Conservation (phyloP, 257 asterid species). For the Lycium ferocissimum region DNA sequence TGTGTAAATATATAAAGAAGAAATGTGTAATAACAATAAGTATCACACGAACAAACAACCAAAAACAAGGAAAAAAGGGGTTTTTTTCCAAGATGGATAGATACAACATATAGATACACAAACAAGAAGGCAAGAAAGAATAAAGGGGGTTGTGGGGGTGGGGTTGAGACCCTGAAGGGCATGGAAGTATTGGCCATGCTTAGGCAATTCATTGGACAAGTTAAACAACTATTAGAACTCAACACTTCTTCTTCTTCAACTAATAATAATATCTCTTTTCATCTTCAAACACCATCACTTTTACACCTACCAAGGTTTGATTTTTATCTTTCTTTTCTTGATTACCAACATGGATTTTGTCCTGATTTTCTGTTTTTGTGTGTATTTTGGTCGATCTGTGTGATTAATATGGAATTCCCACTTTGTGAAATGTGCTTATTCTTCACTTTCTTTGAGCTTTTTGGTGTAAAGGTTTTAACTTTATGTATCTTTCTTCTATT, state of each 20-base stretch:
- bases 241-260: conserved; percentile 44
- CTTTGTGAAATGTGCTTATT: neutral
- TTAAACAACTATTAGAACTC: conserved; percentile 70
- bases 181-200: conserved; percentile 78
- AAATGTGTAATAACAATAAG: conserved; percentile 1
- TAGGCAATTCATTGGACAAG: conserved; percentile 90
- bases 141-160: conserved; percentile 28
- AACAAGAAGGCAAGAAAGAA: conserved; percentile 30
- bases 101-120: conserved; percentile 36
- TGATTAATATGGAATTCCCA: conserved; percentile 7
- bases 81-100: neutral
- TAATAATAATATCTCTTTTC: conserved; percentile 41
- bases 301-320: conserved; percentile 56
- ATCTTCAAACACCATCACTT: conserved; percentile 52
- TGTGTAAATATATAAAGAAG: conserved; percentile 45
- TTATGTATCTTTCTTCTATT: neutral
- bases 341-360: conserved; percentile 3
- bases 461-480: neutral
- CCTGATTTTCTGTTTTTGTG: neutral
- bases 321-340: neutral
- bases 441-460: neutral
- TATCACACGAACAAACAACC: conserved; percentile 38
- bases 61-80: neutral
- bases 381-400: conserved; percentile 19
- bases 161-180: conserved; percentile 42